Base-by-base conservation (phyloP, 2,329 filamentous ascomycete genomes). In the Trichophyton benhamiae region DNA sequence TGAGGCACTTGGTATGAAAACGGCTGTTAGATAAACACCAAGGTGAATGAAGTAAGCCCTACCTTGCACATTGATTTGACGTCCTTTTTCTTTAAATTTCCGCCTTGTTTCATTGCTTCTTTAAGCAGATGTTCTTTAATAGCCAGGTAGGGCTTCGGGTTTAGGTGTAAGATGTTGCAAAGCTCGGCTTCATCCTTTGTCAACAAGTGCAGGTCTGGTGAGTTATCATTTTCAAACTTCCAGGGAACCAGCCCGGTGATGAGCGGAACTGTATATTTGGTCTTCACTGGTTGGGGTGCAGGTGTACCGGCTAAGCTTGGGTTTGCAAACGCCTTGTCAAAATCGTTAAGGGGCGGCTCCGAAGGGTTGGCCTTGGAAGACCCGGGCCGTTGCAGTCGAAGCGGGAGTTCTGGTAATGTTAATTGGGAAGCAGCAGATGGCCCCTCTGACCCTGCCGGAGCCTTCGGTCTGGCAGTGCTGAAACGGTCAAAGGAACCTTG, bases 101-200 rank as follows among this genome's bases (percentile, higher is more conserved):
- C 94, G 62, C 94, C 92, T 62, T 86, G 86, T 75, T 92, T 94
- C 72, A 96, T 83, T 0, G 92, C 89, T 72, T 97, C 92, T 68
- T 89, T 89, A 59, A 97, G 75, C n/a, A 97, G 80, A 64, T 88
- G 86, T 72, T 96, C 91, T 75, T 99, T 99, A 74, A 97, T 90
- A 70, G 90, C 90, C 3, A 96, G 76, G 72, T 96, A 99, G 1
- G 94, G 89, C 77, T 99, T 99, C 0, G 94, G 94, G 73, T 94
- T 88, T 59, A 99, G 77, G 48, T 91, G 84, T 13, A 95, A 82
- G 46, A 87, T 82, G 67, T 89, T 88, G 76, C 94, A 99, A 0
- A 99, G 78, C 69, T 95, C 89, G 3, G 84, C 79, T 73, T 99
- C 94, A 66, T 95, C 90, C 0, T 85, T 81, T 0, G 88, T 89